Base-by-base conservation (phyloP, 371 early-diverging fungal species). In the Mucor sp. region DNA sequence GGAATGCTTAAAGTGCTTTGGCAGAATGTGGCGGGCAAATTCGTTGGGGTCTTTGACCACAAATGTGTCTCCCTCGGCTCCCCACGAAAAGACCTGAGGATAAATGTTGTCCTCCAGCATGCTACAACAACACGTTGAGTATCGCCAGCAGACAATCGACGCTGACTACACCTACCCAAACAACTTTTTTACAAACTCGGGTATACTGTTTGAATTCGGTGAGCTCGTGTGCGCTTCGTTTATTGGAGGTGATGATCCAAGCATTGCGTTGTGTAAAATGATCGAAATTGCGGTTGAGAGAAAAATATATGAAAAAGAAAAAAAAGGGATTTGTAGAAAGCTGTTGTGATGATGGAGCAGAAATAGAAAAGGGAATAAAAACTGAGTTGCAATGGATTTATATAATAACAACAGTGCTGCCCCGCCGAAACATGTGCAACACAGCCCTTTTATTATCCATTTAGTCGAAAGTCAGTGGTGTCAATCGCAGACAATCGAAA, bases 1-100 rank as follows among this genome's bases (percentile, higher is more conserved):
- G 70, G 90, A 93, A 81, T 96, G 96, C 93, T 77, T 98, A 96
- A 96, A 96, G 74, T 93, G 91, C 56, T 82, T 85, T n/a, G 94
- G 93, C 15, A 97, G 82, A 53, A 96, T 88, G 28, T 77, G 75
- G 67, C 85, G 84, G 30, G 87, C 84, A 75, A 94, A 94, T 43
- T 86, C 89, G 62, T 84, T 87, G 35, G 90, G 89, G 62, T 95
- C 89, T 61, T 85, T 86, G 53, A 96, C 95, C 9, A 95, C 85
- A 82, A 97, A 96, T 0, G 92, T 89, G n/a, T 86, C 85, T 23
- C 96, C 95, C 43, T 80, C 84, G 1, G 75, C 70, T 48, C 88
- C 84, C 98, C 98, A 97, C 4, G 89, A 84, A 9, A 87, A 85
- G 47, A 89, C 80, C 12, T 83, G 79, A 17, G 89, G 81, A 48